phyloP scores from a whole-genome alignment of 345 rosid species.

The Melaleuca quinquenervia region DNA sequence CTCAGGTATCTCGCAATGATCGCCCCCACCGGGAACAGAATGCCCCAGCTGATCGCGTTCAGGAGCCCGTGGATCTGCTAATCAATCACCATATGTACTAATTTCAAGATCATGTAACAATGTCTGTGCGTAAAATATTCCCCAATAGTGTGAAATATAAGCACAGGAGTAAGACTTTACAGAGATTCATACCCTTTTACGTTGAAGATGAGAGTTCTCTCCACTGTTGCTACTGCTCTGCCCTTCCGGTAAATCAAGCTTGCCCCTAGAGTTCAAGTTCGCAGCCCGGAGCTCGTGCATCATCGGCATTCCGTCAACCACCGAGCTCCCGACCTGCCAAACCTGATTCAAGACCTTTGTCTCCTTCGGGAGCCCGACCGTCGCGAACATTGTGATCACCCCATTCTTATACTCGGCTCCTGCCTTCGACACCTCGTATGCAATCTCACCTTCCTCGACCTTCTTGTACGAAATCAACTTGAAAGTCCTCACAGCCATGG shows the following conservation, averaged over 20 bases:
- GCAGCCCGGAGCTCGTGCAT: constrained; percentile 10
- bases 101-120: background rate
- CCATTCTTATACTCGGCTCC: constrained; percentile 24
- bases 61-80: constrained; percentile 79
- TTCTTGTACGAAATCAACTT: constrained; percentile 22
- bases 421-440: constrained; percentile 44
- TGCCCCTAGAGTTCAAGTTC: constrained; percentile 18
- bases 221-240: constrained; percentile 2
- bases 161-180: background rate
- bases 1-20: constrained; percentile 67
- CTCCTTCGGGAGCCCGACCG: constrained; percentile 41
- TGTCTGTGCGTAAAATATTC: background rate
- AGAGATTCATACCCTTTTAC: background rate
- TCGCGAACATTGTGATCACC: constrained; percentile 29
- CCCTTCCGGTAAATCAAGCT: constrained; percentile 14
- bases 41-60: constrained; percentile 82
- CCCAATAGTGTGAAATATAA: background rate
- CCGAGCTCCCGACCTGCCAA: constrained; percentile 75
- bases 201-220: background rate
- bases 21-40: constrained; percentile 59
- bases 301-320: constrained; percentile 17
- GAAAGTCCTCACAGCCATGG: constrained; percentile 30
- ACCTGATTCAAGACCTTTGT: constrained; percentile 46
- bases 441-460: constrained; percentile 17
- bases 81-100: background rate